Evolutionary conservation across 192 early-diverging fungal genomes (phyloP).

Genomic region (Coemansia sp.): DNA sequence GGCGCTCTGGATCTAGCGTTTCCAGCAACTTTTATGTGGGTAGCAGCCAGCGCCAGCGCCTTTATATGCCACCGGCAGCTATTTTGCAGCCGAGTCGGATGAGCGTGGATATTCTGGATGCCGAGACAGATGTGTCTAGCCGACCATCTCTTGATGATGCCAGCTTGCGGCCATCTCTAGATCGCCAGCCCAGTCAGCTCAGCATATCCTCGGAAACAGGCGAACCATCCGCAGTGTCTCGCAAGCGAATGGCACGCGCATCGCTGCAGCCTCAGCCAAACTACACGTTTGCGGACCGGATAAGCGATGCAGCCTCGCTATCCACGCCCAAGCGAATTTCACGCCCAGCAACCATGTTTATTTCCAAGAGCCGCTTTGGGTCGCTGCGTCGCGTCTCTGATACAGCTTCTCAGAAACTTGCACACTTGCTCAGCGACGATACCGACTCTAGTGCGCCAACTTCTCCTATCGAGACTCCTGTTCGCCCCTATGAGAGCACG

Average conservation of each 20-base stretch:
- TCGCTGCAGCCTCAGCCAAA: slow-evolving; percentile 39
- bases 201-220: slow-evolving; percentile 41
- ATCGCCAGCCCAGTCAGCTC: slow-evolving; percentile 39
- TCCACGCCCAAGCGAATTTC: slow-evolving; percentile 10
- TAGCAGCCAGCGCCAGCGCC: slow-evolving; percentile 22
- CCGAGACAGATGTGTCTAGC: slow-evolving; percentile 34
- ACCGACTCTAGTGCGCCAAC: slow-evolving; percentile 29
- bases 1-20: no score
- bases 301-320: slow-evolving; percentile 1
- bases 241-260: slow-evolving; percentile 21
- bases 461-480: slow-evolving; percentile 28
- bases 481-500: neutral
- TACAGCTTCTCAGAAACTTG: slow-evolving; percentile 35
- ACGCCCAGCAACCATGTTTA: slow-evolving; percentile 46
- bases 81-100: slow-evolving; percentile 22
- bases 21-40: no score
- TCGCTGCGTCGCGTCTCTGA: slow-evolving; percentile 29
- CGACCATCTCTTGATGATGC: slow-evolving; percentile 49
- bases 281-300: slow-evolving; percentile 4
- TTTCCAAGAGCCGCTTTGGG: slow-evolving; percentile 13
- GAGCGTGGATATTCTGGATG: slow-evolving; percentile 33
- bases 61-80: slow-evolving; percentile 25
- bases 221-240: slow-evolving; percentile 11
- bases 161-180: slow-evolving; percentile 27
- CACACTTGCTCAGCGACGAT: slow-evolving; percentile 32